Evolutionary conservation across 768 basidiomycete species (phyloP), one percentile per base, ranked within the genome.

Genomic region (Termitomyces titanicus): DNA sequence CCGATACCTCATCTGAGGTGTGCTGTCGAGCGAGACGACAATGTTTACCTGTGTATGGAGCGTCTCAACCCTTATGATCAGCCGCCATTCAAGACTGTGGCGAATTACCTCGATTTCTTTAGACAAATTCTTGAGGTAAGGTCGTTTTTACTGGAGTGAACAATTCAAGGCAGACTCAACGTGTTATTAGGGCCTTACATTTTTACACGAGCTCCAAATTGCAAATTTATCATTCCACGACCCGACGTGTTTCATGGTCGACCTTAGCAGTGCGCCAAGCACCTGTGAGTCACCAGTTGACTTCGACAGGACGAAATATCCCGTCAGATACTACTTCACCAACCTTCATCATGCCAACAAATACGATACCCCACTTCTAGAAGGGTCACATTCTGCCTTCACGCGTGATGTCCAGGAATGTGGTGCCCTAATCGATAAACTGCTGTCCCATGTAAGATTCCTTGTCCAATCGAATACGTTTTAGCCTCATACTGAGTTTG

Each of bases 51-150:
- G 6, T 78, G 75, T 60, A 66, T 81, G 63, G 75, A 77, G 52
- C 71, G 73, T 18, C 73, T 81, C 25, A 69, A 67, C 22, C 70
- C 74, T 59, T 80, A 71, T 63, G 70, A 78, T 59, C 60, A 74
- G 10, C 79, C 80, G 12, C 77, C 77, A 7, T 71, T 82, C 38
- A 61, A 71, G 47, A 78, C 68, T 3, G 75, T 80, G 29, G 71
- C 75, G 5, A 74, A 81, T 51, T 79, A 77, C 56, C 67, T 81
- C 35, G 80, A 81, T 58, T 79, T 80, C 55, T 76, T 80, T 59
- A 65, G 76, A 33, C 80, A 83, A 63, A 59, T 75, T 1, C 70
- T 83, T 13, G 80, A 82, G 72, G 79, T 78, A 54, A 20, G 62
- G 53, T 20, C 4, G n/a, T 7, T 35, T 22, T 38, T n/a, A 27